Base-by-base conservation (phyloP, 441 rosid species). In the Gossypium davidsonii region DNA sequence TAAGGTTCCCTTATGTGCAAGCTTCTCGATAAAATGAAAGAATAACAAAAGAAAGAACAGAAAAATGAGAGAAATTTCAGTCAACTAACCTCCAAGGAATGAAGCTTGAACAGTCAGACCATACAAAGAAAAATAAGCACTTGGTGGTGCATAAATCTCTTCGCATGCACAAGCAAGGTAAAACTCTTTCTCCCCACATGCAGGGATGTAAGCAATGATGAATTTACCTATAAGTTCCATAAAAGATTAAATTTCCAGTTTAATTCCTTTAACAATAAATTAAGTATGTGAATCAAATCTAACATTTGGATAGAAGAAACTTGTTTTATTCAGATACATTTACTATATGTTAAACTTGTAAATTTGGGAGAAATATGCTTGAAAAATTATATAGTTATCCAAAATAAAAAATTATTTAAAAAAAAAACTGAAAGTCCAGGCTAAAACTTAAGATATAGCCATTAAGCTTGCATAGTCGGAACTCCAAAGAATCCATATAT, bases 51-150 rank as follows among this genome's bases (percentile, higher is more conserved):
- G 31, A 34, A 75, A 37, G 11, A 10, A 3, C 28, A 68, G 26
- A 51, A 48, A 51, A 44, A 25, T 10, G 26, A 25, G 58, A 49
- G 4, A 25, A 15, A 68, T 15, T 68, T 25, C 15, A 6, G 25
- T 5, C 17, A 25, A 77, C 76, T 78, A 81, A 94, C 99, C 97
- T 87, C 93, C 85, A 71, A 90, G 86, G 83, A 92, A 94, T 9
- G 93, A 86, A 72, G 97, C 92, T 85, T 92, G 91, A 83, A 92
- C 96, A n/a, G 93, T 91, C 85, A 91, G 83, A 72, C 99, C 99
- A 75, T 89, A 89, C 71, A 92, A 80, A 53, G 91, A 94, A 76
- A 91, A 91, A 85, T 91, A 94, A 44, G 97, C 99, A 81, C 97
- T 89, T 64, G 97, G 96, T 60, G 99, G 99, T 61, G 92, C 91